Evolutionary conservation across 768 basidiomycete genomes (phyloP).

Genomic region (Mrakia blollopis): DNA sequence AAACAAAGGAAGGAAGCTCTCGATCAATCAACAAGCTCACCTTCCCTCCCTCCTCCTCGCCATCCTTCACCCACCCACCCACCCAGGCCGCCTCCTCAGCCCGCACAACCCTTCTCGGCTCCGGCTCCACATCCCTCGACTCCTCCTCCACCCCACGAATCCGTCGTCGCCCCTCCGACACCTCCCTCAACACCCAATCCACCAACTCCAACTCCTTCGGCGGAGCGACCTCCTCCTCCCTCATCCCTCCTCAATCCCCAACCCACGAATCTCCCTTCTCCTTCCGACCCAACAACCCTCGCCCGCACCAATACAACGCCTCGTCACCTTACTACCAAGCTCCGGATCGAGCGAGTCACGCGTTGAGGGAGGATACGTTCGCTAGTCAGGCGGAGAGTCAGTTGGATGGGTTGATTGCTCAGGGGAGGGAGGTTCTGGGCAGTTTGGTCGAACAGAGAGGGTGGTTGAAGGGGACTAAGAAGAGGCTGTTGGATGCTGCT

Average conservation of each 20-base stretch:
- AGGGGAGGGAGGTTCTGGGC: conserved; percentile 85
- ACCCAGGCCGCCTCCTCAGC: conserved; percentile 57
- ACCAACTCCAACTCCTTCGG: not conserved
- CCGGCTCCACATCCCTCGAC: conserved; percentile 57
- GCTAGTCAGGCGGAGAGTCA: conserved; percentile 72
- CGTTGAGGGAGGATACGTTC: conserved; percentile 83
- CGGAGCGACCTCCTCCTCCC: conserved; percentile 33
- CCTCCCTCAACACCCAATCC: conserved; percentile 35
- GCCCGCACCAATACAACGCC: conserved; percentile 31
- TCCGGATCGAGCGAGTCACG: conserved; percentile 61
- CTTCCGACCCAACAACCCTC: conserved; percentile 32
- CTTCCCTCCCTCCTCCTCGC: conserved; percentile 13
- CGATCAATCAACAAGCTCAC: conserved; percentile 44
- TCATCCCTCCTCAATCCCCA: conserved; percentile 46
- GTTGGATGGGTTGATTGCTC: conserved; percentile 85
- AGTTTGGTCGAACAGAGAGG: conserved; percentile 88
- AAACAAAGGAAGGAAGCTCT: not conserved
- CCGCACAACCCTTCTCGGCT: conserved; percentile 62
- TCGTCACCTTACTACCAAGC: conserved; percentile 49
- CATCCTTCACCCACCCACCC: not conserved
- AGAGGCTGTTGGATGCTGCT: conserved; percentile 77
- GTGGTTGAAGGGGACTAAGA: conserved; percentile 84
- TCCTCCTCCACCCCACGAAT: conserved; percentile 54
- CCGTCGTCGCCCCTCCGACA: conserved; percentile 47
- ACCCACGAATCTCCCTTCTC: conserved; percentile 83